These are phyloP conservation scores for Chlamydomonas schloesseri DNA, from an alignment of 139 green algal species.

Conservation along the genomic window DNA sequence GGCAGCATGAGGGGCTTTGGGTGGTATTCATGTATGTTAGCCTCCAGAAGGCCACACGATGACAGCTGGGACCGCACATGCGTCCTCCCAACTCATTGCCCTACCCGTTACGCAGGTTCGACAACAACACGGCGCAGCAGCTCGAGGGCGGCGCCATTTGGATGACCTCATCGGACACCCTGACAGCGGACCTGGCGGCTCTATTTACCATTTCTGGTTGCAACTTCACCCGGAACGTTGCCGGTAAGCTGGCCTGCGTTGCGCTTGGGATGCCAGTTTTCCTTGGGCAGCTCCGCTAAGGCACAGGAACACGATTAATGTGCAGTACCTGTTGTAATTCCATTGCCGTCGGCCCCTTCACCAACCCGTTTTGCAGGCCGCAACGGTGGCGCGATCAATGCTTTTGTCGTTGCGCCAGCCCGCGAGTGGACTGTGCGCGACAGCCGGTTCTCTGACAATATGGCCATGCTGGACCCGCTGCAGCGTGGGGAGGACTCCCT, in stretches of 20 bases:
- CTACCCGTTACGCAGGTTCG: no score
- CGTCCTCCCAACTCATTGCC: no score
- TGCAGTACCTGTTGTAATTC: no score
- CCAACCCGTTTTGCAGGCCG: not conserved
- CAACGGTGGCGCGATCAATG: constrained; percentile 3
- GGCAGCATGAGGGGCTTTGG: no score
- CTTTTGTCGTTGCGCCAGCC: not conserved
- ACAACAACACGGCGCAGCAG: not conserved
- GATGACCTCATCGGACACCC: not conserved
- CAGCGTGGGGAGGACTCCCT: not conserved
- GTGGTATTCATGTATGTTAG: no score
- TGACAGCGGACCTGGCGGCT: no score
- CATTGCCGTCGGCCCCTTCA: no score
- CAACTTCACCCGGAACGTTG: not conserved
- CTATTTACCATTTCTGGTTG: not conserved
- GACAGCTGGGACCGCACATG: no score
- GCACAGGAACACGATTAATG: no score
- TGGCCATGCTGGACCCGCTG: not conserved
- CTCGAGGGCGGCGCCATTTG: not conserved
- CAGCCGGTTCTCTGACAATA: not conserved
- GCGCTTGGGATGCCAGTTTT: no score
- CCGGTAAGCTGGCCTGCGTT: constrained; percentile 4
- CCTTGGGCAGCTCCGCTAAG: no score
- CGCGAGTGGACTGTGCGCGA: not conserved
- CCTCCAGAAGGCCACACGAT: no score